These are phyloP conservation scores for Phaeodactylum tricornutum DNA, from an alignment of 108 stramenopile genomes.

Conservation along the genomic window DNA sequence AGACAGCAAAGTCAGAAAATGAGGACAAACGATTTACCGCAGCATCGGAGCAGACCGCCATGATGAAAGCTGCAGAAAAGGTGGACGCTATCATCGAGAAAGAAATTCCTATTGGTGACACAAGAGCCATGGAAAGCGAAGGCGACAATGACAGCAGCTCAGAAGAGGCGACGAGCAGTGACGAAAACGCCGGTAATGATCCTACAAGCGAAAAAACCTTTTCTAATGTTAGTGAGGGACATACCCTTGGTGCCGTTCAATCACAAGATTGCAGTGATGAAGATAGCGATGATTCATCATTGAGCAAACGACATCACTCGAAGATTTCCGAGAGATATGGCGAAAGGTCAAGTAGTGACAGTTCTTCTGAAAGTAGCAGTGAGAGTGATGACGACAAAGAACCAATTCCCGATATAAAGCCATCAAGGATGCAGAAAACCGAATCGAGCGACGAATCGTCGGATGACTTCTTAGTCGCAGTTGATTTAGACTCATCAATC, in stretches of 20 bases:
- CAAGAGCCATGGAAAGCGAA: conserved; percentile 2
- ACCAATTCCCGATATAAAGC: too few species aligned
- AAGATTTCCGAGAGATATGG: too few species aligned
- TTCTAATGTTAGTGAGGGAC: too few species aligned
- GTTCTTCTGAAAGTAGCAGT: too few species aligned
- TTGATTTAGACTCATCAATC: neutral
- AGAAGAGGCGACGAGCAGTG: too few species aligned
- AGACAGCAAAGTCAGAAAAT: conserved; percentile 8
- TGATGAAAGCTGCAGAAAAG: conserved; percentile 30
- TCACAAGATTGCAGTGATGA: neutral
- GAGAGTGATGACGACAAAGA: too few species aligned
- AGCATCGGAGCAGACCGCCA: conserved; percentile 14
- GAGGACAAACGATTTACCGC: conserved; percentile 23
- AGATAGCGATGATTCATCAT: neutral
- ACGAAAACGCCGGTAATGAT: neutral
- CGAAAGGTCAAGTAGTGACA: too few species aligned
- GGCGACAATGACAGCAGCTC: neutral
- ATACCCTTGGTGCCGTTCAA: neutral
- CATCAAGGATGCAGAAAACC: too few species aligned
- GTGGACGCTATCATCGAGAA: too few species aligned
- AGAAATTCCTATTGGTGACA: conserved; percentile 9
- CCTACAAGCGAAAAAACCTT: conserved; percentile 14
- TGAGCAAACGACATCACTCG: too few species aligned
- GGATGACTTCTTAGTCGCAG: neutral
- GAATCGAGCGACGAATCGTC: too few species aligned